phyloP scores from a whole-genome alignment of 495 filamentous ascomycete species.

The Talaromyces liani region DNA sequence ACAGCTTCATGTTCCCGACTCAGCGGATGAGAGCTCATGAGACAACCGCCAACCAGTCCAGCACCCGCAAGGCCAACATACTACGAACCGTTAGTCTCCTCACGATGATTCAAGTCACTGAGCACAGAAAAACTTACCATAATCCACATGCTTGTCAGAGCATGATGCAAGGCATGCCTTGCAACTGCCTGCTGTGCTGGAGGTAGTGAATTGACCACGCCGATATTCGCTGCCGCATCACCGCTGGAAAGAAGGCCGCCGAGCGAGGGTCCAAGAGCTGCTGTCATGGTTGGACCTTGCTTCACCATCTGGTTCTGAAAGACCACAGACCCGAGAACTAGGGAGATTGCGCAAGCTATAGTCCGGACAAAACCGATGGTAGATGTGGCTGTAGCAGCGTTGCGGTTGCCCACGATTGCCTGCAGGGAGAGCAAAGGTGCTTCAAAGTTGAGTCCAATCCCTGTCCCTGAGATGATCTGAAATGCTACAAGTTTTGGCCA shows the following conservation, averaged over 20 bases:
- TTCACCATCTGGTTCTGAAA: constrained; percentile 35
- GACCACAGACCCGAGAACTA: constrained; percentile 64
- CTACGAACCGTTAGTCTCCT: not conserved
- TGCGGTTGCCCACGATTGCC: constrained; percentile 18
- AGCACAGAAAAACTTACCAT: constrained; percentile 11
- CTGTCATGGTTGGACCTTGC: constrained; percentile 6
- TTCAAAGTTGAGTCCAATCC: constrained; percentile 62
- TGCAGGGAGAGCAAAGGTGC: constrained; percentile 37
- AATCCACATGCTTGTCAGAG: constrained; percentile 62
- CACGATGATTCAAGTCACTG: not conserved
- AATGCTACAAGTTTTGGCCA: constrained; percentile 55
- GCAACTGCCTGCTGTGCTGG: constrained; percentile 40
- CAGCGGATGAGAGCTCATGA: constrained; percentile 1
- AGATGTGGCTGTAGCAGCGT: constrained; percentile 32
- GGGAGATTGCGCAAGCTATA: constrained; percentile 36
- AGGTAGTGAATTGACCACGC: constrained; percentile 40
- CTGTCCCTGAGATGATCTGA: constrained; percentile 43
- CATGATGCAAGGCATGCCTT: constrained; percentile 45
- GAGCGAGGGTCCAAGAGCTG: constrained; percentile 9
- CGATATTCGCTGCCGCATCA: constrained; percentile 10
- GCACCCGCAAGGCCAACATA: not conserved
- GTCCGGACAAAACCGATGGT: constrained; percentile 30
- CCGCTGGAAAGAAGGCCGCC: constrained; percentile 19
- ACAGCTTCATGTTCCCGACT: not conserved
- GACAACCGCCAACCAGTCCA: constrained; percentile 1